Base-by-base conservation (phyloP, 345 rosid species). In the Theobroma cacao region DNA sequence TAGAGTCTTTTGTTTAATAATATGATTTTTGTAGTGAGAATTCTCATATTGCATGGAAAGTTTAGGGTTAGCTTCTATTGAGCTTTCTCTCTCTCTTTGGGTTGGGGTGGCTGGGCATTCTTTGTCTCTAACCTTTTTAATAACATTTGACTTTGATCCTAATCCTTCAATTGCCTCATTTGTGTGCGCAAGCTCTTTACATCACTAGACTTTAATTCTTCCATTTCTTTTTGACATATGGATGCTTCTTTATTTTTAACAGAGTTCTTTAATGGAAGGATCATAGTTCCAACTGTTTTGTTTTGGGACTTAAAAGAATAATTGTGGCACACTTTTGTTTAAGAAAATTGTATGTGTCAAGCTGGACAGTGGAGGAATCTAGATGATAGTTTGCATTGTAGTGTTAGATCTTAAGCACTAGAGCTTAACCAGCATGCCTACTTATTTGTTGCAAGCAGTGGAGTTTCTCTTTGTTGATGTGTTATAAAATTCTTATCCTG, bases 321-420 rank as follows among this genome's bases (percentile, higher is more conserved):
- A 62, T n/a, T 33, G 67, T 61, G 10, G 65, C 38, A 30, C 1
- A 7, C 20, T 12, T 61, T 30, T 53, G 60, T 61, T 61, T 61
- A 61, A 61, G 38, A 28, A 13, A 28, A 28, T 59, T 59, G 8
- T 26, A 26, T 59, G 66, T 18, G 10, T 34, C n/a, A 22, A 55
- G 60, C 20, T 22, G 60, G 14, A 24, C 61, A 17, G 5, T 31
- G 40, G 11, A 20, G 66, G 34, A 41, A 41, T 7, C 2, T 41
- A 67, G 92, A 93, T 75, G 87, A 18, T 24, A 58, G 24, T 56
- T 26, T 59, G 30, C 38, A 5, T 30, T 30, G 18, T 1, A 60
- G 18, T 28, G 4, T 60, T 60, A 31, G 22, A 14, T 60, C 30
- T 60, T 60, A 28, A 5, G 7, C 61, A 13, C n/a, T 5, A 12